These are phyloP conservation scores for Verticillium klebahnii DNA, from an alignment of 2,329 filamentous ascomycete genomes.

Conservation along the genomic window DNA sequence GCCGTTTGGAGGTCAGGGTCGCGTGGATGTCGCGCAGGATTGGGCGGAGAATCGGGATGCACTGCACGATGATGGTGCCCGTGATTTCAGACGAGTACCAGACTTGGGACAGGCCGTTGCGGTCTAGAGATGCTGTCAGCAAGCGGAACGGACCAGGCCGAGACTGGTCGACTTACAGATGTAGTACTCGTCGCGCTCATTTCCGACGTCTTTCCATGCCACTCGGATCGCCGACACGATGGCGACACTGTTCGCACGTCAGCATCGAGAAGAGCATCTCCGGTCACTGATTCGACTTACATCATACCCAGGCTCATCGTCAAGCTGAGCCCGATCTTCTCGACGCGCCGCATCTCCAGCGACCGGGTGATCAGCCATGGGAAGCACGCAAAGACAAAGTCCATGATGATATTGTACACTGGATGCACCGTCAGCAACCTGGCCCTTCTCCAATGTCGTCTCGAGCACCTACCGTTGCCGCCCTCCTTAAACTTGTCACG, in stretches of 20 bases:
- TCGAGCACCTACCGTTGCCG: slow-evolving; percentile 37
- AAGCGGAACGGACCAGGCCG: background rate
- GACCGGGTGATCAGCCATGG: slow-evolving; percentile 45
- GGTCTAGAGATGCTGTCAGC: slow-evolving; percentile 18
- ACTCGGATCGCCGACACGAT: slow-evolving; percentile 42
- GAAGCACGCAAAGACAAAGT: slow-evolving; percentile 44
- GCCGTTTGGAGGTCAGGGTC: slow-evolving; percentile 11
- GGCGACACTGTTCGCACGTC: slow-evolving; percentile 28
- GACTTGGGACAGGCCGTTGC: slow-evolving; percentile 39
- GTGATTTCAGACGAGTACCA: slow-evolving; percentile 48
- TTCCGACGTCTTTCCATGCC: slow-evolving; percentile 43
- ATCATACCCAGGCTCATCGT: slow-evolving; percentile 48
- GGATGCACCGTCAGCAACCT: background rate
- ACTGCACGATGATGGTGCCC: slow-evolving; percentile 51
- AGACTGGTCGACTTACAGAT: slow-evolving; percentile 29
- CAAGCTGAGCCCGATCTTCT: slow-evolving; percentile 44
- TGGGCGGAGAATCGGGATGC: slow-evolving; percentile 45
- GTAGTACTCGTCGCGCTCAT: slow-evolving; percentile 39
- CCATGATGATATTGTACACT: slow-evolving; percentile 52
- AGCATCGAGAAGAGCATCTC: background rate
- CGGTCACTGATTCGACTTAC: slow-evolving; percentile 16
- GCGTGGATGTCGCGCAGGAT: slow-evolving; percentile 26
- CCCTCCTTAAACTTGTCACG: slow-evolving; percentile 42
- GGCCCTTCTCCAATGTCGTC: background rate
- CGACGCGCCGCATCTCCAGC: slow-evolving; percentile 39